Evolutionary conservation across 2,329 filamentous ascomycete genomes (phyloP), one percentile per base, ranked within the genome.

Genomic region (Verticillium alfalfae): DNA sequence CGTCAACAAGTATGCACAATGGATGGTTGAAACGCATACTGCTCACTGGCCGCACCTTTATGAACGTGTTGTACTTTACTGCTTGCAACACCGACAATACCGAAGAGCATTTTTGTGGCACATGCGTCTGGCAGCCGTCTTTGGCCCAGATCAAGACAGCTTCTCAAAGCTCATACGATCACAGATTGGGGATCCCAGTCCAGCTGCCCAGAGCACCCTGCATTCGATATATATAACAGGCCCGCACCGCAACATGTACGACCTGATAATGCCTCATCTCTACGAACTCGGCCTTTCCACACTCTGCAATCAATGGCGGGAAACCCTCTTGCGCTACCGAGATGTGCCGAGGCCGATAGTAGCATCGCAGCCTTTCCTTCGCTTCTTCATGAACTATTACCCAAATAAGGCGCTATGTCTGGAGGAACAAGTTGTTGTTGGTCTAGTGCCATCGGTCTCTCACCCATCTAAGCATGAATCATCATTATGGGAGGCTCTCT

Each of bases 31-130:
- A 2, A 63, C 72, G 2, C 71, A 78, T 58, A 65, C 69, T 36
- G 76, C 76, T 13, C 70, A 69, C 49, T 86, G 82, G 83, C 83
- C 83, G 1, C 68, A 76, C 13, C 68, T 85, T 2, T 85, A 86
- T 65, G 69, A 71, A n/a, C 79, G 73, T n/a, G 66, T 80, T 13
- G 67, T 86, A 18, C 70, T 76, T 22, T 72, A 73, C 64, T 78
- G 79, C 56, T 71, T 86, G 5, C 70, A 69, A 1, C 73, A 73
- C 34, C 71, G 69, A 34, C 70, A 77, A 54, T 76, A 75, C 58
- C 69, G 72, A 1, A 68, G 73, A 56, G 78, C 75, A 8, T 61
- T 81, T 55, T 71, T 71, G 34, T 85, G 83, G 82, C 82, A 85
- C 65, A 45, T 79, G 5, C 75, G 72, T 5, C 69, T 86, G 22